Conservation (phyloP, 495 filamentous ascomycete genomes). For the Podospora anserina region DNA sequence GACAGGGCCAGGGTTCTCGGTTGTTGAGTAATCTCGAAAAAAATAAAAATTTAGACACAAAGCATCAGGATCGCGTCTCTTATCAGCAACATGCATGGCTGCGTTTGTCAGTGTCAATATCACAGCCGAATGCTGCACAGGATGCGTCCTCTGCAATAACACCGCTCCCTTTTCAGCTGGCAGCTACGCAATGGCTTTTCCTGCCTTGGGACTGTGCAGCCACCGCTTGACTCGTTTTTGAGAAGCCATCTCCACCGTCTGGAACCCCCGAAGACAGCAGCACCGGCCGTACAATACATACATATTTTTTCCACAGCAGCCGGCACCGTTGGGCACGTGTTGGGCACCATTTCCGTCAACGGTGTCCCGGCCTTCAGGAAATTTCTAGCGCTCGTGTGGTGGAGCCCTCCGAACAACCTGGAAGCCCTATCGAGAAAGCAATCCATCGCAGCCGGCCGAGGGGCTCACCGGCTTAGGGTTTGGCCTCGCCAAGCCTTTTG, state of each 20-base stretch:
- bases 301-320: neutral
- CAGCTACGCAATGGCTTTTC: neutral
- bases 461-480: neutral
- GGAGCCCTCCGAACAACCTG: neutral
- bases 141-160: neutral
- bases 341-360: neutral
- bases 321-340: neutral
- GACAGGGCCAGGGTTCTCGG: too few relatives aligned
- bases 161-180: neutral
- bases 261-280: neutral
- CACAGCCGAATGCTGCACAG: neutral
- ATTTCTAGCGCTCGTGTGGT: neutral
- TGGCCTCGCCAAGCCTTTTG: neutral
- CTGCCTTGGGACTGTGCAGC: neutral
- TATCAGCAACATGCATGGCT: neutral
- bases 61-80: neutral
- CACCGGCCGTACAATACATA: neutral
- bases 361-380: neutral
- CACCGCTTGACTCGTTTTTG: neutral
- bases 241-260: neutral
- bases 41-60: neutral
- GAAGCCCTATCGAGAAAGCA: neutral
- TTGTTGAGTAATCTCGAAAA: neutral
- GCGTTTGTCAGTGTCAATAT: slow-evolving; percentile 2
- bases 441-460: too few relatives aligned